These are phyloP conservation scores for Cucumis sativus DNA, from an alignment of 306 rosid genomes.

Conservation along the genomic window Cucumber_9930_V3 NC_026661.2:17234501-17235000, in stretches of 20 bases:
- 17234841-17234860: conserved; percentile 49
- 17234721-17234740: conserved; percentile 39
- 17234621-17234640: conserved; percentile 11
- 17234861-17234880: conserved; percentile 48
- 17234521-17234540: conserved; percentile 28
- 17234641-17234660: conserved; percentile 57
- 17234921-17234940: conserved; percentile 43
- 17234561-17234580: not conserved
- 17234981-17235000: conserved; percentile 4
- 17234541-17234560: conserved; percentile 55
- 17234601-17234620: conserved; percentile 5
- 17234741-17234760: conserved; percentile 55
- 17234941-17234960: conserved; percentile 37
- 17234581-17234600: not conserved
- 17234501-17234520: conserved; percentile 55
- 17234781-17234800: conserved; percentile 37
- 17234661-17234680: conserved; percentile 39
- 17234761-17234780: conserved; percentile 64
- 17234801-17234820: conserved; percentile 42
- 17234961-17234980: conserved; percentile 47
- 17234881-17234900: conserved; percentile 37
- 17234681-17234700: conserved; percentile 44
- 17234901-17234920: conserved; percentile 46
- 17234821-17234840: conserved; percentile 60
- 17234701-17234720: conserved; percentile 39